Evolutionary conservation across 208 protist species (phyloP), one percentile per base, ranked within the genome.

Genomic region (Leishmania tropica): DNA sequence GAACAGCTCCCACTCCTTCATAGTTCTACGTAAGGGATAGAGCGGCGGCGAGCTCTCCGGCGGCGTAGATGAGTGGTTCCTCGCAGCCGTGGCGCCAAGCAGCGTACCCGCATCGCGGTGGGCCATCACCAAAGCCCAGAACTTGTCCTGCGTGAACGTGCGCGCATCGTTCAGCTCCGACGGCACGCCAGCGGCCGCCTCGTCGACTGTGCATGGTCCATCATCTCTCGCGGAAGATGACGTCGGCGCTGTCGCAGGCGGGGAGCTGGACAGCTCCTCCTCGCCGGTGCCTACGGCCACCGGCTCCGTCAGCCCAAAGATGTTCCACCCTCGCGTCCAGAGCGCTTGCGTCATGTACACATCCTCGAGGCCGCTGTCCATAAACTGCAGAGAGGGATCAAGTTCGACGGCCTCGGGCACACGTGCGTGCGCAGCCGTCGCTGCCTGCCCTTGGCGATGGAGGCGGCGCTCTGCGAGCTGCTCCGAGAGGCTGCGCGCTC

Each of bases 321-420:
- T 71, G 72, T 93, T 88, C 85, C 86, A 91, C 24, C 90, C 90
- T 67, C 87, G 73, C 47, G 86, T 90, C 90, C 90, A 93, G 35
- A 93, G 75, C 64, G 83, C 82, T 6, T 83, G 76, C 45, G 84
- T 90, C 15, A 88, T 68, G 60, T 90, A 80, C 28, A 88, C 35
- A 47, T 88, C 80, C 64, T 86, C 77, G 42, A 85, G 78, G n/a
- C 78, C 88, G 37, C 68, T 42, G 19, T 80, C 83, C 21, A 93
- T 51, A 58, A 83, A 87, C 77, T 84, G 81, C 40, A 91, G 74
- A 35, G 81, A 84, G 28, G 90, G 80, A 56, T 93, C 90, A 10
- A 93, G 77, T 40, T n/a, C 64, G 2, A 87, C 75, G 1, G 83
- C n/a, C 73, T 82, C 81, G 1, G 83, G 82, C 11, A 60, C 60